Evolutionary conservation across 2,329 filamentous ascomycete species (phyloP).

Genomic region (Colletotrichum salicis): DNA sequence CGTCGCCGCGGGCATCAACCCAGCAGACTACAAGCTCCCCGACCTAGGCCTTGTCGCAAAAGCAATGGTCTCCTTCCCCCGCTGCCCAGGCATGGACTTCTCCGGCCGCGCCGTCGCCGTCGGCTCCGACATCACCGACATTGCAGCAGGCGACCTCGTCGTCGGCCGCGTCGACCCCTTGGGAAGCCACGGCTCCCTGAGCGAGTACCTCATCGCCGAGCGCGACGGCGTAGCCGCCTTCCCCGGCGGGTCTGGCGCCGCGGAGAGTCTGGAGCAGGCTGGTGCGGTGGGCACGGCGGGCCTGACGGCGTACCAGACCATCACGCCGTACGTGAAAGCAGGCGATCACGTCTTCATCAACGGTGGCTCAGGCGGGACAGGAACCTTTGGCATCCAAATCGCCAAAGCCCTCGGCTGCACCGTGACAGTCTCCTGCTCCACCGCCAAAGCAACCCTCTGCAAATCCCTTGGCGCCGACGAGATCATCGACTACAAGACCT

Average conservation of each 20-base stretch:
- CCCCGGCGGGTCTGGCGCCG: constrained; percentile 43
- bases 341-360: constrained; percentile 74
- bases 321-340: constrained; percentile 57
- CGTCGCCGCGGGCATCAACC: constrained; percentile 56
- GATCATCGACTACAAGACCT: constrained; percentile 69
- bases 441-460: constrained; percentile 66
- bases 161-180: constrained; percentile 49
- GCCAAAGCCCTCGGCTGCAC: constrained; percentile 70
- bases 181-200: constrained; percentile 52
- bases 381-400: constrained; percentile 71
- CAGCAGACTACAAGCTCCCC: constrained; percentile 61
- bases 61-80: constrained; percentile 49
- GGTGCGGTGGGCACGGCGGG: constrained; percentile 56
- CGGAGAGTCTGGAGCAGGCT: constrained; percentile 52
- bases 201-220: constrained; percentile 52
- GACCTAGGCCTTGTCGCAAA: constrained; percentile 52
- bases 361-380: constrained; percentile 72
- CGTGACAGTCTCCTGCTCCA: constrained; percentile 71
- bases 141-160: constrained; percentile 54
- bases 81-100: constrained; percentile 61
- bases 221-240: constrained; percentile 49
- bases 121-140: constrained; percentile 38
- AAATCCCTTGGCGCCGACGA: constrained; percentile 71
- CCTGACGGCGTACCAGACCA: constrained; percentile 60
- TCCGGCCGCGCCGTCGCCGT: constrained; percentile 57